Evolutionary conservation across 345 rosid genomes (phyloP).

Genomic region (Camelina sativa): DNA sequence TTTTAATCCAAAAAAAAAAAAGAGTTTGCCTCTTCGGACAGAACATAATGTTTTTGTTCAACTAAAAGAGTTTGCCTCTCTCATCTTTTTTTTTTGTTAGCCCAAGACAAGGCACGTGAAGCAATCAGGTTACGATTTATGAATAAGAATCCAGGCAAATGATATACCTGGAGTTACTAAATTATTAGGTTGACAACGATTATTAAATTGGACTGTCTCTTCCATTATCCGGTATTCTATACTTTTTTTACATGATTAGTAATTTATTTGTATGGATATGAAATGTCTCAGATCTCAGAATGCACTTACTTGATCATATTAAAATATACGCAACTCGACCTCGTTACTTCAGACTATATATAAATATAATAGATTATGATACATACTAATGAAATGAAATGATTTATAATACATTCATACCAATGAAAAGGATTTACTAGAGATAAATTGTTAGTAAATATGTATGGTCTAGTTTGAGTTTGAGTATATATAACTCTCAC

Average conservation of each 20-base stretch:
- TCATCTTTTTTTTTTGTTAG: slow-evolving; percentile 2
- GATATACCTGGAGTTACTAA: slow-evolving; percentile 25
- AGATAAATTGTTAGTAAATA: background rate
- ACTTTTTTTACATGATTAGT: background rate
- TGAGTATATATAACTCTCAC: background rate
- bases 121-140: slow-evolving; percentile 34
- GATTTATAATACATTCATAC: background rate
- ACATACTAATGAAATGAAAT: background rate
- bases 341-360: background rate
- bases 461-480: background rate
- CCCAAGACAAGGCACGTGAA: slow-evolving; percentile 43
- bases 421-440: background rate
- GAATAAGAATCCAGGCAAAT: slow-evolving; percentile 14
- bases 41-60: slow-evolving; percentile 6
- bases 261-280: slow-evolving; percentile 1
- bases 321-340: slow-evolving; percentile 13
- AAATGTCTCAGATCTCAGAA: slow-evolving; percentile 33
- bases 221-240: slow-evolving; percentile 34
- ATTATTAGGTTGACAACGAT: slow-evolving; percentile 18
- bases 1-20: too few species aligned
- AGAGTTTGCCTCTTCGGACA: slow-evolving; percentile 9
- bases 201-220: slow-evolving; percentile 33
- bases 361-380: background rate
- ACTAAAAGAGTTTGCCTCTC: slow-evolving; percentile 20
- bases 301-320: background rate